Evolutionary conservation across 139 green algal species (phyloP), one percentile per base, ranked within the genome.

Genomic region (Tetradesmus obliquus): DNA sequence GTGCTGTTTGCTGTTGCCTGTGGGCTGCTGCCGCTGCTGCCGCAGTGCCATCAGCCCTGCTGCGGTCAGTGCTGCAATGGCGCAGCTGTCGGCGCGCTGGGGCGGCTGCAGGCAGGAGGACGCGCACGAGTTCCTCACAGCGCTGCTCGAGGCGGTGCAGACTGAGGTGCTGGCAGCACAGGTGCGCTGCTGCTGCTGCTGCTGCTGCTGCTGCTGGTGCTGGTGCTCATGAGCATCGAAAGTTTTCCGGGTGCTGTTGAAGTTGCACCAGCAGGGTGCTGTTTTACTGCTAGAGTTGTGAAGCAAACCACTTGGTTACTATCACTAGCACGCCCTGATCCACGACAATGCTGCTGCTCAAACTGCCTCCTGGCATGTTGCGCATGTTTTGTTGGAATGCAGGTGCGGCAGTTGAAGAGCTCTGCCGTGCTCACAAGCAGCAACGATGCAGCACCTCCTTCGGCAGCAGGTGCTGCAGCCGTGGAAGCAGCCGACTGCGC

Each of bases 121-220:
- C 86, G 95, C 95, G 8, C 96, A 97, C 55, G 96, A 97, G 92
- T 97, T 96, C 92, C 84, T 98, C 19, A 94, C 94, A 55, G 90
- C 91, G 54, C 92, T 97, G 92, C 88, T 97, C 87, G 95, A 98
- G 24, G 84, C 58, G 79, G 58, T 97, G 86, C 93, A 97, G 91
- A 80, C 51, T 9, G 95, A 97, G 93, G 94, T 97, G 84, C 91
- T 96, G 58, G n/a, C 55, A 0, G 89, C 91, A 15, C 91, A 96
- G 93, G 95, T 89, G 83, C 12, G 74, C 0, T 0, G 53, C 22
- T 87, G 17, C 9, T 7, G 62, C 51, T 5, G 58, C 85, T 55
- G 58, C 20, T 10, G 72, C 20, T 32, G 72, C 72, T 32, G 24
- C 45, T 20, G 32, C 8, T 57, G 79, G 17, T 57, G 88, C 76